Percentiles rank a stretch among this genome's conserved stretches.
Conservation (phyloP, 345 rosid genomes). For the Turritis glabra region DNA sequence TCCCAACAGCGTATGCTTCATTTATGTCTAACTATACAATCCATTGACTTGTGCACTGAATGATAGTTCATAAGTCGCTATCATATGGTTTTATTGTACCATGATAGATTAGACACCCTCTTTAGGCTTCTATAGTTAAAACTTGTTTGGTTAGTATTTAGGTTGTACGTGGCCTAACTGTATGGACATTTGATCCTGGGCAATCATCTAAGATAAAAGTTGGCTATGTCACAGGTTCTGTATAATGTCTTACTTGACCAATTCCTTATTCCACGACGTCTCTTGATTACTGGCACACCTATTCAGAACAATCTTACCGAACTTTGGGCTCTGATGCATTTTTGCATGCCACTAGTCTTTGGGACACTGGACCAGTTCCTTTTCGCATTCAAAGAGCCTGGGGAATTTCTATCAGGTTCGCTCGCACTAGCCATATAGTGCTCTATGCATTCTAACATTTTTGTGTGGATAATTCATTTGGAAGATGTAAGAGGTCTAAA, state of each 20-base stretch:
- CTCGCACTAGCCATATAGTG: slow-evolving; percentile 1
- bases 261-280: slow-evolving; percentile 79
- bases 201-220: not conserved
- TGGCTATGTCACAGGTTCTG: slow-evolving; percentile 57
- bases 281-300: slow-evolving; percentile 91
- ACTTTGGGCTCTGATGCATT: slow-evolving; percentile 96
- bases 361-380: slow-evolving; percentile 76
- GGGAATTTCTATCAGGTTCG: slow-evolving; percentile 57
- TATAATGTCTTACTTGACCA: slow-evolving; percentile 62
- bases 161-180: not conserved
- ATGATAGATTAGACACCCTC: not conserved
- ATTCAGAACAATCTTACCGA: slow-evolving; percentile 85
- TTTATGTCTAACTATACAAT: not conserved
- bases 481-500: slow-evolving; percentile 1
- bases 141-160: not conserved
- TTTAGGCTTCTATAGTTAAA: not conserved
- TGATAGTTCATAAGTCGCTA: slow-evolving; percentile 16
- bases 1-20: slow-evolving; percentile 74
- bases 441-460: not conserved
- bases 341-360: slow-evolving; percentile 87
- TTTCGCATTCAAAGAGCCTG: slow-evolving; percentile 67
- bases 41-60: slow-evolving; percentile 1
- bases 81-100: not conserved
- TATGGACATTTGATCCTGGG: slow-evolving; percentile 7
- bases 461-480: not conserved